Evolutionary conservation across 1,139 yeast species (phyloP).

Genomic region (Wickerhamomyces sp.): DNA sequence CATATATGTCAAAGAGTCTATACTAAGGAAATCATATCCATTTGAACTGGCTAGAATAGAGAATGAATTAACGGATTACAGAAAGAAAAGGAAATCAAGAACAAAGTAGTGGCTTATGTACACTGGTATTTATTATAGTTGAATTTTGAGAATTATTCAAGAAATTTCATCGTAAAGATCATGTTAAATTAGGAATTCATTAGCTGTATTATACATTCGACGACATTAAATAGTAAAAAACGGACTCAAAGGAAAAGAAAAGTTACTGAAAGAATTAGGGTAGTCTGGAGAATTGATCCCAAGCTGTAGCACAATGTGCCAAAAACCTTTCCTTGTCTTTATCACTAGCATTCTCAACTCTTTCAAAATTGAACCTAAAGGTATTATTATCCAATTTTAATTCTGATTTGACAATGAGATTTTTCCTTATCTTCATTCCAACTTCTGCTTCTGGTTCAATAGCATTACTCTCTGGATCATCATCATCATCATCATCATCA

Average conservation of each 20-base stretch:
- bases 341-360: conserved; percentile 15
- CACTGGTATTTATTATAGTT: no score
- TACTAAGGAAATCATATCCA: conserved; percentile 1
- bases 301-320: conserved; percentile 48
- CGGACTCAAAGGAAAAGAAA: not conserved
- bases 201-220: no score
- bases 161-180: no score
- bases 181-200: no score
- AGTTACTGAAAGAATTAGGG: not conserved
- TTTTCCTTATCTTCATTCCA: conserved; percentile 10
- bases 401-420: conserved; percentile 15
- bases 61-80: not conserved
- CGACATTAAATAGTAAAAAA: no score
- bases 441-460: conserved; percentile 29
- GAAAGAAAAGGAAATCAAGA: not conserved
- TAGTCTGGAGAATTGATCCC: conserved; percentile 40
- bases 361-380: conserved; percentile 20
- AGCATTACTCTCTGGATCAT: conserved; percentile 27
- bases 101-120: no score
- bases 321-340: conserved; percentile 43
- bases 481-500: conserved; percentile 23
- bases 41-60: not conserved
- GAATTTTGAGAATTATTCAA: no score
- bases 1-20: conserved; percentile 77
- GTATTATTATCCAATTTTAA: conserved; percentile 16